phyloP scores from a whole-genome alignment of 441 rosid genomes.

The Erodium moschatum region DNA sequence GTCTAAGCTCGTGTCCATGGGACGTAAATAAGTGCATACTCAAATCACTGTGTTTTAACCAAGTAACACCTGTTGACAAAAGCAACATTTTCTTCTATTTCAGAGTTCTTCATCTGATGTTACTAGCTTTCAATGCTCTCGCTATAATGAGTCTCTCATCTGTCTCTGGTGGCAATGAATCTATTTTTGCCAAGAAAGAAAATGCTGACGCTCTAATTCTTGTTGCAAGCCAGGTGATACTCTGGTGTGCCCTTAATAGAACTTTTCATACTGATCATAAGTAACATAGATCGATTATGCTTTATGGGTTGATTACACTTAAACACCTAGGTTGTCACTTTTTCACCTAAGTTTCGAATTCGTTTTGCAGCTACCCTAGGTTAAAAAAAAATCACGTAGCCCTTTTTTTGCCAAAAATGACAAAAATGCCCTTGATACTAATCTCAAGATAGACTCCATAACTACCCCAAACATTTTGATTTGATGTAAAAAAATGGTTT shows the following conservation, averaged over 20 bases:
- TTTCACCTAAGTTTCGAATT: no score
- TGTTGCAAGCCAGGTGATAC: constrained; percentile 74
- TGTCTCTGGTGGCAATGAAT: constrained; percentile 40
- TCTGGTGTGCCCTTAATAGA: neutral
- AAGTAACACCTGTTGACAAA: constrained; percentile 15
- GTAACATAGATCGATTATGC: neutral
- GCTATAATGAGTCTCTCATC: constrained; percentile 45
- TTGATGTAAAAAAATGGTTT: no score
- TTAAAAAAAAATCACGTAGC: no score
- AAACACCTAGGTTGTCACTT: no score
- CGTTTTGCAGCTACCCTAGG: no score
- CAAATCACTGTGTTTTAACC: neutral
- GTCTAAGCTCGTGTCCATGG: neutral
- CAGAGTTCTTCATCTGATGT: constrained; percentile 64
- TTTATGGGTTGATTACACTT: neutral
- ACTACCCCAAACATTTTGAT: no score
- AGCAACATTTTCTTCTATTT: constrained; percentile 18
- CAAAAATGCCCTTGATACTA: no score
- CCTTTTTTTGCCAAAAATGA: no score
- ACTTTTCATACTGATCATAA: constrained; percentile 8
- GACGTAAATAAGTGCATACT: neutral
- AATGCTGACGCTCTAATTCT: constrained; percentile 59
- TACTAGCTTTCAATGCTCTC: constrained; percentile 52
- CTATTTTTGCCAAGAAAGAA: constrained; percentile 51
- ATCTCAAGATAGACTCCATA: no score